Percentiles rank a stretch among this genome's conserved stretches.
Conservation (phyloP, 352 stramenopile genomes). For the Pythium guiyangense region DNA sequence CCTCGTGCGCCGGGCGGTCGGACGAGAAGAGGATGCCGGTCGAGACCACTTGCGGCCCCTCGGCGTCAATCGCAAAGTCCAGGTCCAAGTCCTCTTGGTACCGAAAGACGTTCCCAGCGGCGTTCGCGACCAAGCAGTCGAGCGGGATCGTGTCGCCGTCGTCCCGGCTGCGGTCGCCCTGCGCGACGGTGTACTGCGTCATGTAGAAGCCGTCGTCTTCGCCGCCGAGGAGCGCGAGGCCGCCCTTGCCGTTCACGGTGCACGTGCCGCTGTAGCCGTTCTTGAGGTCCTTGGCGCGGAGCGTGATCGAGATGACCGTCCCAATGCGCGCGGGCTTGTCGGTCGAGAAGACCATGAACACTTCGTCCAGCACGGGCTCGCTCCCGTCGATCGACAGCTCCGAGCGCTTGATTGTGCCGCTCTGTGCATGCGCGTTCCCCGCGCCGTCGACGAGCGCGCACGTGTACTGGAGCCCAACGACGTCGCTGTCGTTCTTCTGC, state of each 20-base stretch:
- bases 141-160: constrained; percentile 31
- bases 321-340: constrained; percentile 55
- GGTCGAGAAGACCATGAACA: constrained; percentile 61
- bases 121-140: constrained; percentile 36
- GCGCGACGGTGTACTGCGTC: constrained; percentile 51
- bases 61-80: constrained; percentile 50
- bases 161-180: constrained; percentile 31
- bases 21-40: constrained; percentile 56
- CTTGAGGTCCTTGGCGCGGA: constrained; percentile 30
- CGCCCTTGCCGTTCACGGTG: constrained; percentile 42
- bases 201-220: constrained; percentile 62
- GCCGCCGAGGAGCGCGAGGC: constrained; percentile 31
- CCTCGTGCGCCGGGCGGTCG: constrained; percentile 52
- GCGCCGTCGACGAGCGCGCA: constrained; percentile 30
- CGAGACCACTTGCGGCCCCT: constrained; percentile 31
- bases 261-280: constrained; percentile 46
- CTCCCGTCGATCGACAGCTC: constrained; percentile 32
- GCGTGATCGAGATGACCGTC: constrained; percentile 48
- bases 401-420: constrained; percentile 22
- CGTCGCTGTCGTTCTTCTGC: constrained; percentile 38
- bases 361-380: constrained; percentile 25
- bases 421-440: constrained; percentile 15
- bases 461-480: constrained; percentile 26
- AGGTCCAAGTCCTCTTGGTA: constrained; percentile 36
- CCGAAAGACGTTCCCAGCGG: constrained; percentile 29